Conservation (phyloP, 2,329 filamentous ascomycete species). For the Canariomyces notabilis region DNA sequence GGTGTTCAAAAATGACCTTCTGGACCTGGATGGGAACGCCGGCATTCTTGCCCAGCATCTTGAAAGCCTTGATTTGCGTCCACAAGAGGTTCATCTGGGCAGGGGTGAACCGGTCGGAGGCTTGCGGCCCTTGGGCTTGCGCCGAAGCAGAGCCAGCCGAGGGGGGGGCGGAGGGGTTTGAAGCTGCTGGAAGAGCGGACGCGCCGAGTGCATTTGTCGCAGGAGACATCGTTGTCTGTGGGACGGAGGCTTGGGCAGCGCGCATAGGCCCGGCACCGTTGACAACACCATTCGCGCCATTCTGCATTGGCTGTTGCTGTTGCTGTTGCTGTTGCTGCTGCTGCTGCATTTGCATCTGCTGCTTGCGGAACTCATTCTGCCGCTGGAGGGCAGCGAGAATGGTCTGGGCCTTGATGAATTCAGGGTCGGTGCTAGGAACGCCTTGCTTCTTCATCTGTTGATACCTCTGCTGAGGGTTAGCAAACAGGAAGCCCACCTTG, state of each 20-base stretch:
- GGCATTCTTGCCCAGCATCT: conserved; percentile 79
- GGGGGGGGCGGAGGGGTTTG: conserved; percentile 29
- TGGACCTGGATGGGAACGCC: conserved; percentile 75
- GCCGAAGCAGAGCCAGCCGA: conserved; percentile 26
- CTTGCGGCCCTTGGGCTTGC: conserved; percentile 16
- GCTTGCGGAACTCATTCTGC: conserved; percentile 52
- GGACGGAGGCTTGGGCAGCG: conserved; percentile 32
- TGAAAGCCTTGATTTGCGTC: conserved; percentile 88
- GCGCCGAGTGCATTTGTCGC: conserved; percentile 32
- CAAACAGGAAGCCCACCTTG: not conserved
- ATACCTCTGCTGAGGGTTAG: conserved; percentile 60
- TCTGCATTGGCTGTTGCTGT: conserved; percentile 47
- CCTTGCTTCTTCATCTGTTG: conserved; percentile 84
- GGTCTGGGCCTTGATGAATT: conserved; percentile 76
- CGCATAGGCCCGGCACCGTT: conserved; percentile 46
- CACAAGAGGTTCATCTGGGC: conserved; percentile 76
- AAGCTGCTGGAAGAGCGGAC: conserved; percentile 35
- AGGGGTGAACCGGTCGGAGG: conserved; percentile 59
- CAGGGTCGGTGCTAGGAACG: conserved; percentile 75
- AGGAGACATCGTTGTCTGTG: conserved; percentile 33
- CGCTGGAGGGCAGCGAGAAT: conserved; percentile 69
- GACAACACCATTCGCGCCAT: conserved; percentile 48
- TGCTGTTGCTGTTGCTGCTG: conserved; percentile 39
- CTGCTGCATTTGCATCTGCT: conserved; percentile 39
- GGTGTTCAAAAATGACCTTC: conserved; percentile 73